These are phyloP conservation scores for Boletellus sp. DNA, from an alignment of 768 basidiomycete genomes.

Conservation along the genomic window DNA sequence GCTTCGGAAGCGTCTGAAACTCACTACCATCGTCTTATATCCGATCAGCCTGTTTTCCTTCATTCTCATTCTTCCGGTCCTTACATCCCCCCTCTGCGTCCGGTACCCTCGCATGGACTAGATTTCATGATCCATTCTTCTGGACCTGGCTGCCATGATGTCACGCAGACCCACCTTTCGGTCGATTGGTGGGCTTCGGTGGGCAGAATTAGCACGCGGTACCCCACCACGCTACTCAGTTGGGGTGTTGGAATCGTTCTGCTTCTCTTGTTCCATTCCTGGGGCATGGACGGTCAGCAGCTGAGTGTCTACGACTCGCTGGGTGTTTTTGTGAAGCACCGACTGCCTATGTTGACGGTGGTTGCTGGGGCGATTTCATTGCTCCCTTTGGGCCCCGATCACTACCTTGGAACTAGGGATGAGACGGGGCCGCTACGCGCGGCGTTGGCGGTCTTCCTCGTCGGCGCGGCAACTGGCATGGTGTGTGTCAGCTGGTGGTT, in stretches of 20 bases:
- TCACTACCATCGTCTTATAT: constrained; percentile 58
- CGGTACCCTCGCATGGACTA: constrained; percentile 35
- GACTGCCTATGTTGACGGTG: constrained; percentile 42
- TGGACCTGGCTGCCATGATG: constrained; percentile 44
- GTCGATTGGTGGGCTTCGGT: constrained; percentile 71
- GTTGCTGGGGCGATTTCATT: constrained; percentile 45
- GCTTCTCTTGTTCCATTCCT: constrained; percentile 52
- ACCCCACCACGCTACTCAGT: constrained; percentile 63
- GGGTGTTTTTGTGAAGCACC: constrained; percentile 35
- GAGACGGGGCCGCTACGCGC: constrained; percentile 37
- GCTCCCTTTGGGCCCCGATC: constrained; percentile 52
- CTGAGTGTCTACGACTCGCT: constrained; percentile 53
- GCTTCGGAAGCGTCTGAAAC: constrained; percentile 56
- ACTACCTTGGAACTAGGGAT: constrained; percentile 60
- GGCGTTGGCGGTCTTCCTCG: constrained; percentile 51
- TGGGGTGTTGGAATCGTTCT: constrained; percentile 76
- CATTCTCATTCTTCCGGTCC: constrained; percentile 71
- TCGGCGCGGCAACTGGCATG: constrained; percentile 61
- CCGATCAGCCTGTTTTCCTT: constrained; percentile 35
- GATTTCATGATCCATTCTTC: constrained; percentile 59
- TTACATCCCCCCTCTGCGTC: constrained; percentile 40
- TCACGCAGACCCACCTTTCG: constrained; percentile 41
- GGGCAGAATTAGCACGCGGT: constrained; percentile 69
- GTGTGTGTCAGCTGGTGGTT: constrained; percentile 60
- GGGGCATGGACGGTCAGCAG: constrained; percentile 34